Evolutionary conservation across 202 grass and related monocot genomes (phyloP).

Genomic region (Zoysia matrella): DNA sequence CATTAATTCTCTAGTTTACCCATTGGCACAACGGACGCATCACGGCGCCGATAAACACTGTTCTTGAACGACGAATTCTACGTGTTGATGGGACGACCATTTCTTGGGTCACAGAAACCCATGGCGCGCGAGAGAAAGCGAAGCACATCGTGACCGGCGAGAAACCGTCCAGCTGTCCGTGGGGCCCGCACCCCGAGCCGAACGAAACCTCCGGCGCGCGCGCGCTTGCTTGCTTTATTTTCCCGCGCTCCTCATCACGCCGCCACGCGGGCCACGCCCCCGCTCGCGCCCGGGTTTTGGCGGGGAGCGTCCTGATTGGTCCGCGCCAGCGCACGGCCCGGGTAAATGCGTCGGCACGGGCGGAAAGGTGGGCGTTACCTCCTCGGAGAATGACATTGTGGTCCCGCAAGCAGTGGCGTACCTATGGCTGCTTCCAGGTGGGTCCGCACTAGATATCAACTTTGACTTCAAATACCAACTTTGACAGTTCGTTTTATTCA

Average conservation of each 20-base stretch:
- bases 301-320: conserved; percentile 52
- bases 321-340: conserved; percentile 3
- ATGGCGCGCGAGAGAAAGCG: neutral
- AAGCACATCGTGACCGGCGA: neutral
- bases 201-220: conserved; percentile 23
- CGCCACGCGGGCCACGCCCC: conserved; percentile 13
- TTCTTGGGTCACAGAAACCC: neutral
- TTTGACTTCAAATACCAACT: too few species aligned
- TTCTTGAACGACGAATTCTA: neutral
- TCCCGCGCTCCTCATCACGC: conserved; percentile 31
- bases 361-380: too few species aligned
- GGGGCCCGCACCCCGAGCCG: conserved; percentile 8
- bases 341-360: too few species aligned
- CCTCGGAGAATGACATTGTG: too few species aligned
- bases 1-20: too few species aligned
- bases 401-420: too few species aligned
- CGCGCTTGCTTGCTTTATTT: conserved; percentile 48
- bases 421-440: too few species aligned
- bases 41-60: too few species aligned
- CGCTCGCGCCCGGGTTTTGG: conserved; percentile 40
- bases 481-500: too few species aligned
- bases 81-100: neutral
- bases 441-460: too few species aligned
- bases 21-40: too few species aligned
- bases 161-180: conserved; percentile 17